phyloP scores from a whole-genome alignment of 2,329 filamentous ascomycete species.

The Sclerotinia nivalis region DNA sequence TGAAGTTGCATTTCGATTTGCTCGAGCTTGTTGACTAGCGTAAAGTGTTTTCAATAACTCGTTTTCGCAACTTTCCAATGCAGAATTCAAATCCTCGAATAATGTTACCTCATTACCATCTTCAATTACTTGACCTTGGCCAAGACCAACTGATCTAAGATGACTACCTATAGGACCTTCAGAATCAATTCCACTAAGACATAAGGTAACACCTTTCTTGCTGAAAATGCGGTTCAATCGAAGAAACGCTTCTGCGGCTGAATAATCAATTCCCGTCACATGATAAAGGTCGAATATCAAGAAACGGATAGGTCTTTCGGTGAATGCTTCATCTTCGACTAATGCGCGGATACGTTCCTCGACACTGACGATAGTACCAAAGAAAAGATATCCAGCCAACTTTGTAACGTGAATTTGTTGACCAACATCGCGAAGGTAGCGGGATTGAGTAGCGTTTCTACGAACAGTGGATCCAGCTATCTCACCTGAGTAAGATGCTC shows the following conservation, averaged over 20 bases:
- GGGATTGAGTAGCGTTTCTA: slow-evolving; percentile 83
- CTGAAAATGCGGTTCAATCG: slow-evolving; percentile 83
- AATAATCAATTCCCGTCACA: slow-evolving; percentile 93
- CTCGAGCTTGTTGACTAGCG: slow-evolving; percentile 62
- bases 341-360: slow-evolving; percentile 83
- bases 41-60: slow-evolving; percentile 83
- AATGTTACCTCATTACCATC: slow-evolving; percentile 74
- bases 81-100: slow-evolving; percentile 88
- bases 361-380: slow-evolving; percentile 94
- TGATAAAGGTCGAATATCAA: slow-evolving; percentile 85
- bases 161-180: slow-evolving; percentile 74
- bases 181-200: slow-evolving; percentile 79
- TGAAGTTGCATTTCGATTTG: slow-evolving; percentile 46
- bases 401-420: slow-evolving; percentile 90
- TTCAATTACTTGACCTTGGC: slow-evolving; percentile 44
- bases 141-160: slow-evolving; percentile 81
- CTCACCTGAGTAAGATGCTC: slow-evolving; percentile 86
- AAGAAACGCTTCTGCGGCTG: slow-evolving; percentile 91
- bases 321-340: slow-evolving; percentile 80
- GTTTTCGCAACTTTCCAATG: slow-evolving; percentile 92
- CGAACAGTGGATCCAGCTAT: slow-evolving; percentile 90
- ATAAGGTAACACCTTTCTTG: slow-evolving; percentile 74
- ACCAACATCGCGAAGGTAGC: slow-evolving; percentile 82
- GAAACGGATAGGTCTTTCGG: slow-evolving; percentile 78
- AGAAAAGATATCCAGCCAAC: slow-evolving; percentile 93